Percentiles rank a stretch among this genome's conserved stretches.
Conservation (phyloP, 805 yeast genomes). For the Deakozyma indianensis region DNA sequence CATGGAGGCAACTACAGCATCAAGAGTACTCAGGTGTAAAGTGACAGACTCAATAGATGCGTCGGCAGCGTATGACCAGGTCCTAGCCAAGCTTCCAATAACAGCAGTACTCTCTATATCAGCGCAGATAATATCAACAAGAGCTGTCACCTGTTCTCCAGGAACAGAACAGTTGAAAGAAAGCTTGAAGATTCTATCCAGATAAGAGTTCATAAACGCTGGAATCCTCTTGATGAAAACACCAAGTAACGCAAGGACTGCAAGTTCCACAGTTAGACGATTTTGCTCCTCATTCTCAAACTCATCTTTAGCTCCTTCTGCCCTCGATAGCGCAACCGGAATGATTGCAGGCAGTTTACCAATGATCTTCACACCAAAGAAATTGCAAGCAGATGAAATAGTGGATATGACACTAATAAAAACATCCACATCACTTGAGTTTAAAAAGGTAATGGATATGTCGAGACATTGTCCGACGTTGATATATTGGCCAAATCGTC, state of each 20-base stretch:
- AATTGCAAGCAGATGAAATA: conserved; percentile 52
- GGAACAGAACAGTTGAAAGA: conserved; percentile 33
- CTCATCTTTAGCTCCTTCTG: conserved; percentile 25
- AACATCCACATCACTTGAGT: conserved; percentile 35
- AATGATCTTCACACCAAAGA: conserved; percentile 73
- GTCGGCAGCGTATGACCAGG: conserved; percentile 38
- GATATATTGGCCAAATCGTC: neutral
- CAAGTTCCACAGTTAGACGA: conserved; percentile 39
- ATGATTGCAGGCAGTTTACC: conserved; percentile 76
- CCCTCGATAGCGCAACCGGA: conserved; percentile 30
- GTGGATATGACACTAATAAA: conserved; percentile 61
- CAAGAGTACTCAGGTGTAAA: conserved; percentile 53
- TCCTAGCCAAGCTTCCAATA: conserved; percentile 41
- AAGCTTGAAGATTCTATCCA: conserved; percentile 45
- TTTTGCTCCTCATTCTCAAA: conserved; percentile 32
- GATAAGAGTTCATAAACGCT: conserved; percentile 58
- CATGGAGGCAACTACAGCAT: conserved; percentile 45
- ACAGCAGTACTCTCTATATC: conserved; percentile 55
- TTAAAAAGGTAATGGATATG: conserved; percentile 2
- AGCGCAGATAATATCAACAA: conserved; percentile 43
- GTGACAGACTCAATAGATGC: conserved; percentile 37
- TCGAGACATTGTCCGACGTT: conserved; percentile 30
- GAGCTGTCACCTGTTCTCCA: conserved; percentile 33
- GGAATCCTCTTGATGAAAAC: conserved; percentile 74
- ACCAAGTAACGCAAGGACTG: conserved; percentile 58